phyloP scores from a whole-genome alignment of 2,329 filamentous ascomycete genomes.

The Cryphonectria japonica region DNA sequence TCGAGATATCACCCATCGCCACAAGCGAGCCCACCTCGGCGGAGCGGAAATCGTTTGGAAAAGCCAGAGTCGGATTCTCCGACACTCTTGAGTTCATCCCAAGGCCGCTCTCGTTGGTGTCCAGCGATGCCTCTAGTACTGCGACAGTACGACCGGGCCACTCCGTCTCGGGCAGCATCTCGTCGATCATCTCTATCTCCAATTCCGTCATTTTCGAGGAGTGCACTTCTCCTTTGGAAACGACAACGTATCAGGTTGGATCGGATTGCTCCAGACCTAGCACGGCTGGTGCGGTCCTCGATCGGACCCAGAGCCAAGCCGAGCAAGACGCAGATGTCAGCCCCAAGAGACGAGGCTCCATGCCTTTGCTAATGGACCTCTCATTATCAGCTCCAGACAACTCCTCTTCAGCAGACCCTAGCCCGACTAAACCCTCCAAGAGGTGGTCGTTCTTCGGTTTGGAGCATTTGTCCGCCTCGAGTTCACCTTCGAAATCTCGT shows the following conservation, averaged over 20 bases:
- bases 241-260: constrained; percentile 47
- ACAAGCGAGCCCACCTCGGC: constrained; percentile 40
- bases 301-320: constrained; percentile 49
- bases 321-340: constrained; percentile 41
- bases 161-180: constrained; percentile 78
- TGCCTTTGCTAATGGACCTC: constrained; percentile 55
- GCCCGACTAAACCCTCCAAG: constrained; percentile 56
- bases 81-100: constrained; percentile 84
- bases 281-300: constrained; percentile 72
- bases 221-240: constrained; percentile 40
- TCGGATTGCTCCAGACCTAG: constrained; percentile 61
- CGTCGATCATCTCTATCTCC: constrained; percentile 70
- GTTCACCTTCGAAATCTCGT: constrained; percentile 51
- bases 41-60: constrained; percentile 26
- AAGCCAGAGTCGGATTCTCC: constrained; percentile 76
- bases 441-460: constrained; percentile 67
- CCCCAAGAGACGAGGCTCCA: constrained; percentile 61
- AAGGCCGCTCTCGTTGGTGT: constrained; percentile 80
- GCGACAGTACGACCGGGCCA: constrained; percentile 71
- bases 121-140: constrained; percentile 81
- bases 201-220: constrained; percentile 47
- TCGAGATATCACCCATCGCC: constrained; percentile 33
- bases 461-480: constrained; percentile 55
- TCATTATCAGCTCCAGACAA: constrained; percentile 41
- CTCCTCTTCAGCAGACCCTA: constrained; percentile 44